Evolutionary conservation across 768 basidiomycete species (phyloP), one percentile per base, ranked within the genome.

Genomic region (Lactifluus volemus): DNA sequence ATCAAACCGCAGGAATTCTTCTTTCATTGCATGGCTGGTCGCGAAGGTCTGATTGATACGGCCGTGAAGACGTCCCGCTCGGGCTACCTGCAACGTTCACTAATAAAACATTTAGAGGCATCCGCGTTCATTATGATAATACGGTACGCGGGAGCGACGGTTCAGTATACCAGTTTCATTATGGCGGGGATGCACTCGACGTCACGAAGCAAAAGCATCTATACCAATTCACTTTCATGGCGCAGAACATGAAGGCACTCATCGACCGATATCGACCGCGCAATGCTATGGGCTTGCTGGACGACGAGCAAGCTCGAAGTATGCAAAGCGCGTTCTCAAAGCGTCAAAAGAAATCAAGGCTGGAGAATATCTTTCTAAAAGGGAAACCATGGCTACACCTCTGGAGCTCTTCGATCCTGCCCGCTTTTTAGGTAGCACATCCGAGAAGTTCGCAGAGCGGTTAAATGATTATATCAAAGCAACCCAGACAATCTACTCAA

Each of bases 21-120:
- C 77, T 99, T 99, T 81, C 97, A 99, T 75, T 98, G 97, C 71
- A 99, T 99, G 97, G 97, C 97, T 60, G 97, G 97, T 55, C 84
- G 97, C 67, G 97, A 99, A 77, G 97, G 97, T 70, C 81, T 99
- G 42, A 99, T 99, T 69, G 97, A 99, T 70, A 99, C 97, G 5
- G 97, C 97, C 41, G 96, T 99, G 72, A 99, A 99, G 77, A 99
- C 97, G 4, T 92, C 89, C 64, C 93, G 97, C 57, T 98, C 97
- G 4, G 97, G 97, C 19, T 99, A 99, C 73, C 82, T 99, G 19
- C 97, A 99, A 72, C 84, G 97, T 50, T 98, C 97, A 76, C 78
- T 99, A 66, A 95, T 99, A 79, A 99, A 99, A 73, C 97, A 99
- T 72, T 78, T 99, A 56, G 97, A 99, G 72, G 96, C 51, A 84